Percentiles rank a stretch among this genome's conserved stretches.
phyloP scores from a whole-genome alignment of 1,284 basidiomycete species.

The Tilletia horrida region DNA sequence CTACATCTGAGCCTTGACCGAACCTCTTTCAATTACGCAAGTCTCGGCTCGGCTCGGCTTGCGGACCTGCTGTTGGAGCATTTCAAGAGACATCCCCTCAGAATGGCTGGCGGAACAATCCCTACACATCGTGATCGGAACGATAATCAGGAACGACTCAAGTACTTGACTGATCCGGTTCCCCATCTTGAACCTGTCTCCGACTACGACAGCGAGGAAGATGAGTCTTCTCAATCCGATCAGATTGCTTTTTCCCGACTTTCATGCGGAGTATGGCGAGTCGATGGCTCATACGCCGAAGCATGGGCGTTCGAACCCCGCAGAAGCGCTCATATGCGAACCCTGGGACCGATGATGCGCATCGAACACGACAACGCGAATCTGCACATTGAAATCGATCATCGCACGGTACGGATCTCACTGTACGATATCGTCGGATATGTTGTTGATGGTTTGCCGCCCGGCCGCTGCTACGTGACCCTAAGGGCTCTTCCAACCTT shows the following conservation, averaged over 20 bases:
- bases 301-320: background rate
- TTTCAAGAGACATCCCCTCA: background rate
- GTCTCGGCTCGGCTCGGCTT: background rate
- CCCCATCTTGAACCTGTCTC: background rate
- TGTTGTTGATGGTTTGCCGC: slow-evolving; percentile 4
- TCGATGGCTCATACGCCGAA: slow-evolving; percentile 11
- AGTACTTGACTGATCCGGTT: background rate
- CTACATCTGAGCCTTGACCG: background rate
- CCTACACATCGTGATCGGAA: background rate
- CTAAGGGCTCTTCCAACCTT: slow-evolving; percentile 5
- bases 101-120: background rate
- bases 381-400: slow-evolving; percentile 15
- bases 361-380: slow-evolving; percentile 13
- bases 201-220: slow-evolving; percentile 16
- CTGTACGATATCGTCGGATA: slow-evolving; percentile 15
- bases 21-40: background rate
- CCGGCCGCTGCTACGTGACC: slow-evolving; percentile 9
- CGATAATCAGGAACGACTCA: background rate
- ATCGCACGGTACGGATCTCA: slow-evolving; percentile 17
- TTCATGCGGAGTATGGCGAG: slow-evolving; percentile 13
- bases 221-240: background rate
- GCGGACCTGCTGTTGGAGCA: background rate
- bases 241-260: background rate
- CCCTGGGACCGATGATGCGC: background rate
- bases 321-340: background rate